Evolutionary conservation across 129 eudicot species (phyloP).

Genomic region (Scalesia atractyloides): DNA sequence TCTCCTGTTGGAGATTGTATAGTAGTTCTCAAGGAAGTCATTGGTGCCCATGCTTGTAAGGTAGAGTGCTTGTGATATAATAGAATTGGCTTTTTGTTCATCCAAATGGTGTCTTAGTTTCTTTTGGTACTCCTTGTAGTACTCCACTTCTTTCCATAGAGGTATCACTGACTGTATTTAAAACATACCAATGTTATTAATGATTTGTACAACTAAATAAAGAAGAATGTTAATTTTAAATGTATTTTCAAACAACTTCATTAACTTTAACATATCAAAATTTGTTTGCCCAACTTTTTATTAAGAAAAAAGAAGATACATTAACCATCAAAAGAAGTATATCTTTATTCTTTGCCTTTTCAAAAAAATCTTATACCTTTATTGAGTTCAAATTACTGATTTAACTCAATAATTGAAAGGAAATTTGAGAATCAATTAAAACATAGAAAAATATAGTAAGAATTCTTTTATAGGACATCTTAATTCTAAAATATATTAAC

Average conservation of each 20-base stretch:
- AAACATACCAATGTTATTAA: constrained; percentile 5
- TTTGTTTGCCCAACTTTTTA: neutral
- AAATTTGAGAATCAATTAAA: neutral
- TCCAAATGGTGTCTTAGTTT: constrained; percentile 56
- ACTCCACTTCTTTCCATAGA: constrained; percentile 68
- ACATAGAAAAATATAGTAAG: neutral
- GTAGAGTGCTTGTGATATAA: constrained; percentile 53
- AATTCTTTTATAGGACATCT: neutral
- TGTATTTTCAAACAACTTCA: neutral
- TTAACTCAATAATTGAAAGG: neutral
- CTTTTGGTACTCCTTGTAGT: constrained; percentile 67
- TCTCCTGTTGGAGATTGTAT: constrained; percentile 43
- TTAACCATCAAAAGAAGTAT: neutral
- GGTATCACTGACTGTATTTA: constrained; percentile 71
- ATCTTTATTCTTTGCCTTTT: neutral
- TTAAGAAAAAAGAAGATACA: too few relatives aligned
- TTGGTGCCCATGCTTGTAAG: constrained; percentile 79
- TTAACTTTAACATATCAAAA: neutral
- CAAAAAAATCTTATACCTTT: neutral
- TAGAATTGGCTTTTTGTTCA: constrained; percentile 34
- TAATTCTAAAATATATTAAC: too few relatives aligned
- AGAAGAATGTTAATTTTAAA: too few relatives aligned
- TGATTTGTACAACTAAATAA: too few relatives aligned
- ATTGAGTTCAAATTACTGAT: neutral
- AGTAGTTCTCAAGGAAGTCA: constrained; percentile 82